A percentile compares a stretch with the other conserved stretches of the same genome.
These are phyloP conservation scores for Coemansia sp. DNA, from an alignment of 192 early-diverging fungal genomes.

Conservation along the genomic window DNA sequence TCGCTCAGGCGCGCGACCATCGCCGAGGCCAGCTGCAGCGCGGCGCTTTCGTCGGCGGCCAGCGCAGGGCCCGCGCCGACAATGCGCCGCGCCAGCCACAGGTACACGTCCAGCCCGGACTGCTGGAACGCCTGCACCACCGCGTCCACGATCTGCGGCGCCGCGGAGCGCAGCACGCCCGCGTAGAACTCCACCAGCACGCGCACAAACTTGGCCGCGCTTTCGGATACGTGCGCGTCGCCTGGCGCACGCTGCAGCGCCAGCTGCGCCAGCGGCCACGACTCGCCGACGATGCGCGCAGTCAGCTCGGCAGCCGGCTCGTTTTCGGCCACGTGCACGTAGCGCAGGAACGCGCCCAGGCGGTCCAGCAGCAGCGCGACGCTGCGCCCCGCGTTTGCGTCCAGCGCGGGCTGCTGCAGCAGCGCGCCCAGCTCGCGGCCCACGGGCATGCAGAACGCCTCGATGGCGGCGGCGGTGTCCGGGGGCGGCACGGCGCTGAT, in stretches of 20 bases:
- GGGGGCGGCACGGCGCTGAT: conserved; percentile 71
- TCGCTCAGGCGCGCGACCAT: conserved; percentile 67
- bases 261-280: conserved; percentile 28
- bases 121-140: conserved; percentile 67
- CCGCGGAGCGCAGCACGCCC: conserved; percentile 15
- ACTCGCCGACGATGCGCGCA: conserved; percentile 29
- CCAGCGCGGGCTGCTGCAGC: conserved; percentile 29
- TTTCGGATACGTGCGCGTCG: conserved; percentile 35
- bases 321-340: conserved; percentile 30
- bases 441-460: conserved; percentile 46
- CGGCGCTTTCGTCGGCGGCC: conserved; percentile 31
- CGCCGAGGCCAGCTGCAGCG: conserved; percentile 51
- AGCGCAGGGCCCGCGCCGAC: conserved; percentile 64
- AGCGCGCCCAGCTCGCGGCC: conserved; percentile 33
- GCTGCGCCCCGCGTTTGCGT: conserved; percentile 5
- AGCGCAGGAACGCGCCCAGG: conserved; percentile 45
- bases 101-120: conserved; percentile 64
- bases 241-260: conserved; percentile 27
- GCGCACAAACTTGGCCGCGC: conserved; percentile 42
- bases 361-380: conserved; percentile 41
- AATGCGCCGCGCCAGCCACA: conserved; percentile 77
- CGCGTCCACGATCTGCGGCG: conserved; percentile 44
- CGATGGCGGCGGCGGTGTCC: conserved; percentile 33
- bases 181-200: conserved; percentile 37
- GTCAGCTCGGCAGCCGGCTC: conserved; percentile 27